phyloP scores from a whole-genome alignment of 805 yeast genomes.

The Saccharomyces jurei region DNA sequence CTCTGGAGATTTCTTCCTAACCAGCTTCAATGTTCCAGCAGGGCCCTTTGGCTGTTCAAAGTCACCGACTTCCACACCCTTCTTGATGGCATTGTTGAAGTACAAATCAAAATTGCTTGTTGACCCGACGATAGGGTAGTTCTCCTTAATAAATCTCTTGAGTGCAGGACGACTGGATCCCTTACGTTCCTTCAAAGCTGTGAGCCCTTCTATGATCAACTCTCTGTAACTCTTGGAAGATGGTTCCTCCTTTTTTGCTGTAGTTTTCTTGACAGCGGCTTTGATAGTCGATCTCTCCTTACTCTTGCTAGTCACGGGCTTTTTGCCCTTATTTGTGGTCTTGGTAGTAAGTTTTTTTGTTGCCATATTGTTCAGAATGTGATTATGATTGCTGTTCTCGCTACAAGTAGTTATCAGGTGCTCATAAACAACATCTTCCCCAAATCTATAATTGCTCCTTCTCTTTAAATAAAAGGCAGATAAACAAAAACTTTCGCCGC shows the following conservation, averaged over 20 bases:
- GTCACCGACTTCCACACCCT: constrained; percentile 69
- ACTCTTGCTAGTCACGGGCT: background rate
- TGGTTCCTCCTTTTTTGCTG: constrained; percentile 7
- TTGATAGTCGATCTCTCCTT: constrained; percentile 5
- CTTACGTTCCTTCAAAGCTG: constrained; percentile 66
- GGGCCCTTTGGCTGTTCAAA: constrained; percentile 84
- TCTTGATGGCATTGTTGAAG: constrained; percentile 71
- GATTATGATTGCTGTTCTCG: background rate
- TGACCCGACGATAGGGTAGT: constrained; percentile 45
- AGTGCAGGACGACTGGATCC: constrained; percentile 83
- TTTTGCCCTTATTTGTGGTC: constrained; percentile 1
- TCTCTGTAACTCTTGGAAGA: constrained; percentile 21
- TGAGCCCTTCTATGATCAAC: constrained; percentile 49
- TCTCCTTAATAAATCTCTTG: constrained; percentile 63
- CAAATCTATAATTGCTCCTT: background rate
- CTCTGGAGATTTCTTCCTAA: constrained; percentile 13
- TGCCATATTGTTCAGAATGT: constrained; percentile 6
- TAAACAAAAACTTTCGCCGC: background rate
- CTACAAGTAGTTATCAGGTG: background rate
- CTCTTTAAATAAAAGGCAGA: background rate
- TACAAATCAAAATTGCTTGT: constrained; percentile 63
- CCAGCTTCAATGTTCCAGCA: constrained; percentile 71
- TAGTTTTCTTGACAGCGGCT: constrained; percentile 2
- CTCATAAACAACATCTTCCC: background rate
- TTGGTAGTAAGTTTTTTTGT: constrained; percentile 7